Evolutionary conservation across 1,284 basidiomycete genomes (phyloP), one percentile per base, ranked within the genome.

Genomic region (Puccinia novopanici): DNA sequence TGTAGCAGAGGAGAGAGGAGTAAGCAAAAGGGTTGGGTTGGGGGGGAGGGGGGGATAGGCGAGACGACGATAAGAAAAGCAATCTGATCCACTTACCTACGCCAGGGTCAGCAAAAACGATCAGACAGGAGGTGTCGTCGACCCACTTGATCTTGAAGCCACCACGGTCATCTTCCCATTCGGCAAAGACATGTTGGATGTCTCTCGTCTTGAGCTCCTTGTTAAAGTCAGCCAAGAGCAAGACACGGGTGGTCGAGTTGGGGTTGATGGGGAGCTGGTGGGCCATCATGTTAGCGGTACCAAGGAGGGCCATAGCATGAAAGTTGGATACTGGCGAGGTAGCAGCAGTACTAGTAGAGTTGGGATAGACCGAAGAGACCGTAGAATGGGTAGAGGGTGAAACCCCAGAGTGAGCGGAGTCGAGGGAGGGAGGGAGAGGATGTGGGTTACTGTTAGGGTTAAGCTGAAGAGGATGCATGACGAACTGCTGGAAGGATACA

Each of bases 131-230:
- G 67, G 93, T 95, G 86, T 99, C 96, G 87, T 99, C 94, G 83
- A 91, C 90, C 96, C 96, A 99, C 87, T 99, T 99, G 87, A 99
- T 97, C 88, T 95, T 94, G 89, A 97, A 98, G 24, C 95, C 96
- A 54, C 95, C 95, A 81, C 89, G 91, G 67, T 91, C 88, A 82
- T 88, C 89, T 84, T 98, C 95, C 90, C 92, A 98, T 61, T 95
- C 93, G 75, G 91, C 89, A 86, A 99, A 98, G 57, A 94, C 92
- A 75, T 89, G 86, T 85, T 98, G 94, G 75, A 99, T 92, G 86
- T 99, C 96, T 85, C 94, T 92, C 40, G 96, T 99, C 88, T 98
- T 99, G 85, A 99, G 90, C 86, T 95, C 92, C 84, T 95, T 92
- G 10, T 93, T 90, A 86, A 99, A 99, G 84, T 94, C 93, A 40